These are phyloP conservation scores for Solanum appendiculatum DNA, from an alignment of 257 asterid species.

Conservation along the genomic window DNA sequence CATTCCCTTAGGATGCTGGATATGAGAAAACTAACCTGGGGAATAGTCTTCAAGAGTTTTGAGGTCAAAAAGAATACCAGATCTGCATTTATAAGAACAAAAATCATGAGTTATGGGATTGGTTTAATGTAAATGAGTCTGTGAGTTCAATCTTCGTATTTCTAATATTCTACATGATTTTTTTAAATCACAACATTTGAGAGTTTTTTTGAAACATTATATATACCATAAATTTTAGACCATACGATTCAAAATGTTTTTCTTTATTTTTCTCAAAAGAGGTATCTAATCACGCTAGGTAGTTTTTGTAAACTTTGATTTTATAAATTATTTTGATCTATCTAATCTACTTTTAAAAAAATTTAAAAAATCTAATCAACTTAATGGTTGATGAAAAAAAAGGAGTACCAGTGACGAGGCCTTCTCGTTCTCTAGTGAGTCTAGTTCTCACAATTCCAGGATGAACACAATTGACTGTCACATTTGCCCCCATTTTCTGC, in stretches of 20 bases:
- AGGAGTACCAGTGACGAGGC: constrained; percentile 55
- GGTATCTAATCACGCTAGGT: not conserved
- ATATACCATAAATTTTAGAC: not conserved
- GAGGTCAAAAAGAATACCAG: constrained; percentile 81
- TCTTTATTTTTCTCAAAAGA: not conserved
- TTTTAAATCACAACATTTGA: not conserved
- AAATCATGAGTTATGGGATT: not conserved
- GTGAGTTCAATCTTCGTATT: not conserved
- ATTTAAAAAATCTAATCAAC: not conserved
- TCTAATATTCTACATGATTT: not conserved
- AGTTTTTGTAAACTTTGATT: not conserved
- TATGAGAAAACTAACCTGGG: constrained; percentile 47
- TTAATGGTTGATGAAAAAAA: not conserved
- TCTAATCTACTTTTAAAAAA: not conserved
- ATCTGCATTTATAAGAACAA: constrained; percentile 24
- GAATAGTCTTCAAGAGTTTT: constrained; percentile 75
- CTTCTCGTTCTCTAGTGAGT: constrained; percentile 92
- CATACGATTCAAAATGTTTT: not conserved
- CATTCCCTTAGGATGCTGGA: not conserved
- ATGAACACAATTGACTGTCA: constrained; percentile 84
- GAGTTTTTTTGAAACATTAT: not conserved
- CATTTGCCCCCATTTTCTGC: constrained; percentile 82
- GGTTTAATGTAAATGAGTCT: not conserved
- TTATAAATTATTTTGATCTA: not conserved
- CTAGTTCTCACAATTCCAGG: constrained; percentile 97